Evolutionary conservation across 768 basidiomycete genomes (phyloP), one percentile per base, ranked within the genome.

Genomic region (Guyanaporus albipodus): DNA sequence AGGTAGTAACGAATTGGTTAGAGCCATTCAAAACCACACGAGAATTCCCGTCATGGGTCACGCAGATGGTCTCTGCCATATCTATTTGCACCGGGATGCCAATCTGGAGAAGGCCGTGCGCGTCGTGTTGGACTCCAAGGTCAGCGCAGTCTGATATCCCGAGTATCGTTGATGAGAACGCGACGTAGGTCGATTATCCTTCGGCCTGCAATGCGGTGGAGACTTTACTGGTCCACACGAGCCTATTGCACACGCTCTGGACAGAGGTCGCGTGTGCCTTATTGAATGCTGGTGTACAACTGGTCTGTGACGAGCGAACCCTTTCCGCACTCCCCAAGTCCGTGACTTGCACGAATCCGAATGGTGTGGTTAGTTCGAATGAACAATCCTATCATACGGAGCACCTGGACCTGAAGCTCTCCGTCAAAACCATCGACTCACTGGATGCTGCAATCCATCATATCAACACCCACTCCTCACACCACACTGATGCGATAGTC

Each of bases 11-110:
- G 79, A 77, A 52, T 81, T 99, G 11, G 96, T 98, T 22, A 76
- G 72, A 56, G 87, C 73, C 64, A 96, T 99, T 48, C 91, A 98
- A 64, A 86, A 87, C 47, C 80, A 73, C 53, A 96, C 95, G 0
- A 76, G 87, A 48, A 98, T 99, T 50, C 87, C 96, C 2, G 96
- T 99, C 35, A 97, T 99, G 93, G 96, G 96, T 2, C 96, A 99
- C 61, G 94, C 96, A 7, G 96, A 99, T 66, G 96, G 96, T 2
- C 70, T 98, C 8, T 99, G 96, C 65, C 79, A 83, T 17, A 81
- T 96, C 6, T 98, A 85, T 64, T 69, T 99, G 6, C 95, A 99
- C 65, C 83, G 87, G 56, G 72, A 75, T 23, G 94, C 94, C 0
- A 79, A 87, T 54, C 57, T 71, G 31, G 77, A 82, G 47, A 98